These are phyloP conservation scores for Citrus mangshanensis DNA, from an alignment of 345 rosid species.

Conservation along the genomic window DNA sequence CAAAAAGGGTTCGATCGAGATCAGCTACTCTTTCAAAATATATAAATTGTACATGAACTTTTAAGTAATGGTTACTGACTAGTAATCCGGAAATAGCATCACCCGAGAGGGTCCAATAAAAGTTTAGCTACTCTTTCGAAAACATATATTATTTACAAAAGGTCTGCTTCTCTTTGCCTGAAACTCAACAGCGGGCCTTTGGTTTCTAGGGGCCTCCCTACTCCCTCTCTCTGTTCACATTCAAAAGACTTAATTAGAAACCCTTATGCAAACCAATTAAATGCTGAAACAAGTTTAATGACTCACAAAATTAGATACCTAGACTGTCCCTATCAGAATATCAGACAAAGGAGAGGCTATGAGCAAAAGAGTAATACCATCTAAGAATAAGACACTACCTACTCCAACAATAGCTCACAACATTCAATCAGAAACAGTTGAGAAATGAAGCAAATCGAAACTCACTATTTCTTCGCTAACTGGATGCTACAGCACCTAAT, in stretches of 20 bases:
- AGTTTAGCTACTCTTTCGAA: constrained; percentile 18
- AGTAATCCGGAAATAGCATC: neutral
- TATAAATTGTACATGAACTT: constrained; percentile 14
- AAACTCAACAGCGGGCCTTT: constrained; percentile 20
- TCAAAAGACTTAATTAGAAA: constrained; percentile 5
- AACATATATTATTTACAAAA: constrained; percentile 25
- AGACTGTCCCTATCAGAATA: neutral
- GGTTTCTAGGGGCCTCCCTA: constrained; percentile 10
- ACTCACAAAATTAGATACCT: neutral
- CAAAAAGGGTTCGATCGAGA: constrained; percentile 10
- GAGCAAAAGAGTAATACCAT: neutral
- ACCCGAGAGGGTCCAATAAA: constrained; percentile 7
- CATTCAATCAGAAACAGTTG: neutral
- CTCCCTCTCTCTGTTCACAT: constrained; percentile 1
- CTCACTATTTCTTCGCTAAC: constrained; percentile 18
- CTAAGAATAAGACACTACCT: too few relatives aligned
- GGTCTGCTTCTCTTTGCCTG: constrained; percentile 20
- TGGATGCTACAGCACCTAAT: constrained; percentile 25
- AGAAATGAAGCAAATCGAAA: neutral
- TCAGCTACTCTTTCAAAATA: constrained; percentile 21
- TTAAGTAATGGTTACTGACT: constrained; percentile 2
- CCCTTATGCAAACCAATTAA: neutral
- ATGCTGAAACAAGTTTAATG: neutral
- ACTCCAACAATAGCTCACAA: neutral
- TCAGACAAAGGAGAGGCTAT: neutral